Percentiles rank a stretch among this genome's conserved stretches.
Evolutionary conservation across 2,329 filamentous ascomycete species (phyloP).

Genomic region (Diplodia corticola): DNA sequence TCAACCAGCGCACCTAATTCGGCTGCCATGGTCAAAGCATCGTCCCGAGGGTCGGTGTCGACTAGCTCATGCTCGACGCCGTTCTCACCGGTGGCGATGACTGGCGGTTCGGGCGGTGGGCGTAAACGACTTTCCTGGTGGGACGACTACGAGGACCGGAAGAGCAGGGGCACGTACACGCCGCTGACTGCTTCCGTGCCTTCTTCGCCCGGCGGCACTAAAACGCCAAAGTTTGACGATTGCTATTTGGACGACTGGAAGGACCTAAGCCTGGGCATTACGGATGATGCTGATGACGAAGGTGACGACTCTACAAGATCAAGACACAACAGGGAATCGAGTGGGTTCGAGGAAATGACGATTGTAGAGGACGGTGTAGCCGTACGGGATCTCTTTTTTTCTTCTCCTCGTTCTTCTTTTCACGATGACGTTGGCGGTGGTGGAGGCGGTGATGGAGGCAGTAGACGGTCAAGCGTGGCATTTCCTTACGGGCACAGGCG

Average conservation of each 20-base stretch:
- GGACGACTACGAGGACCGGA: constrained; percentile 20
- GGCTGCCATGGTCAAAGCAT: not conserved
- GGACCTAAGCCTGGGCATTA: constrained; percentile 2
- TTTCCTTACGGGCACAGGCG: constrained; percentile 11
- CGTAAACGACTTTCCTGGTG: constrained; percentile 22
- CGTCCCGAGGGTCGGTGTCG: not conserved
- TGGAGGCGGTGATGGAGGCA: not conserved
- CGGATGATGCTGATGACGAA: constrained; percentile 12
- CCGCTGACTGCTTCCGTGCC: constrained; percentile 6
- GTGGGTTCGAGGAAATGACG: constrained; percentile 18
- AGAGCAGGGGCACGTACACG: constrained; percentile 4
- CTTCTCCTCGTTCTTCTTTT: constrained; percentile 3
- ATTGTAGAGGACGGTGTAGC: constrained; percentile 18
- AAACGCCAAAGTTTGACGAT: constrained; percentile 7
- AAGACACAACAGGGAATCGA: constrained; percentile 4
- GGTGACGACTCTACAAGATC: constrained; percentile 12
- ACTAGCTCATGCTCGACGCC: constrained; percentile 6
- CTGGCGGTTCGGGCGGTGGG: constrained; percentile 17
- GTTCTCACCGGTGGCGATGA: not conserved
- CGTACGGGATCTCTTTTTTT: constrained; percentile 9
- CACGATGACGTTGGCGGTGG: not conserved
- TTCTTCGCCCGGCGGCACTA: constrained; percentile 5
- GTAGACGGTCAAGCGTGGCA: constrained; percentile 4
- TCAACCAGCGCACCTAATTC: constrained; percentile 55
- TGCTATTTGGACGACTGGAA: constrained; percentile 11